Evolutionary conservation across 169 alveolate species (phyloP).

Genomic region (Plasmodium knowlesi): DNA sequence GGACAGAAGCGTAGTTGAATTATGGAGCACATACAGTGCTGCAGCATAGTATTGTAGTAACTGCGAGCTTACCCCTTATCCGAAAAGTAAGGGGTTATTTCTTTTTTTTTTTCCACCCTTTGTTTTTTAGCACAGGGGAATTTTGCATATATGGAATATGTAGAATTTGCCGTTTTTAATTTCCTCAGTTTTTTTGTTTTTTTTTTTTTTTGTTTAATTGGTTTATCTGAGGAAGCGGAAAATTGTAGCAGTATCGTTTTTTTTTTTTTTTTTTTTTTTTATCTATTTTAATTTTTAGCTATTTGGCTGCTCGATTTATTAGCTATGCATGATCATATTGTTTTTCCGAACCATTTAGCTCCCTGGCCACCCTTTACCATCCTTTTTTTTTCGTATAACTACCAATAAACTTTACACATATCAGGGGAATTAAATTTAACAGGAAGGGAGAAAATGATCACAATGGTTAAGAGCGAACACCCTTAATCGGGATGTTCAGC

Average conservation of each 20-base stretch:
- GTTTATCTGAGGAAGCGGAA: neutral
- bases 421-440: neutral
- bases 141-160: neutral
- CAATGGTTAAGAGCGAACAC: neutral
- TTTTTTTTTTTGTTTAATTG: constrained; percentile 18
- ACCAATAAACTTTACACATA: neutral
- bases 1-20: neutral
- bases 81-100: neutral
- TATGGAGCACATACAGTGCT: neutral
- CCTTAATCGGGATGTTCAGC: no score
- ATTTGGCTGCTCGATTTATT: neutral
- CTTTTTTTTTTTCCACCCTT: neutral
- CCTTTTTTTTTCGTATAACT: neutral
- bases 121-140: neutral
- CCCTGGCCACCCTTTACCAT: no score
- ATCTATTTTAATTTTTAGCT: neutral
- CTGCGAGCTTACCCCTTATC: neutral
- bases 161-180: neutral
- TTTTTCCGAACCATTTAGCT: no score
- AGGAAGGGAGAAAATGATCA: neutral
- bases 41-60: neutral
- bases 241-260: neutral
- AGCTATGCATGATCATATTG: no score
- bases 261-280: constrained; percentile 20
- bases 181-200: neutral